These are phyloP conservation scores for Apiospora rasikravindrae DNA, from an alignment of 2,329 filamentous ascomycete species.

Conservation along the genomic window DNA sequence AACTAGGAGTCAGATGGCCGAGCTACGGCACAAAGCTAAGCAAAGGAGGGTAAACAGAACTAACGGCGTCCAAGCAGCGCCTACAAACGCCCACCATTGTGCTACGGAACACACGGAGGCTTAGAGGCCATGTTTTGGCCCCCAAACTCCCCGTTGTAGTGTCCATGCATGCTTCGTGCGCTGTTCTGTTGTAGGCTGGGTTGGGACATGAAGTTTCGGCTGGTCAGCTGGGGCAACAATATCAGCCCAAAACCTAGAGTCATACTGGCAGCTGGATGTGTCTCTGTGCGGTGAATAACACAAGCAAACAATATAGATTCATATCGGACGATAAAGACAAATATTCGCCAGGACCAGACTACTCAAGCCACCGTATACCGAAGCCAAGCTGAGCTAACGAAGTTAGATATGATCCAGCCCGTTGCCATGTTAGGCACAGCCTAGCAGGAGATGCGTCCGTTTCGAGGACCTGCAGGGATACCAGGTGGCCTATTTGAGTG, in stretches of 20 bases:
- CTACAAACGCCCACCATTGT: neutral
- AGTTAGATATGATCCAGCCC: neutral
- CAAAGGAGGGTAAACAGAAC: neutral
- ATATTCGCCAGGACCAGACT: neutral
- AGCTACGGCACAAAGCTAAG: neutral
- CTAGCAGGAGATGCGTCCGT: neutral
- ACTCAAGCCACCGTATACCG: neutral
- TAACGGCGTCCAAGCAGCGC: neutral
- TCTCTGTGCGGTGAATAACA: neutral
- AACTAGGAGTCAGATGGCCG: neutral
- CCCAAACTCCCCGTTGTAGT: neutral
- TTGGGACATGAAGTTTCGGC: neutral
- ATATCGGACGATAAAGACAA: neutral
- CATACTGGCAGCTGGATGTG: too few relatives aligned
- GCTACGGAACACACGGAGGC: neutral
- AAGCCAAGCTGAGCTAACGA: neutral
- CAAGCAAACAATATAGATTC: neutral
- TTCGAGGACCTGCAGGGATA: neutral
- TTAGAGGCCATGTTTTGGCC: neutral
- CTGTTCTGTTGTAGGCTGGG: neutral
- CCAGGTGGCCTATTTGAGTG: conserved; percentile 1
- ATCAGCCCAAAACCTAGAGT: neutral
- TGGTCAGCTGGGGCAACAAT: neutral
- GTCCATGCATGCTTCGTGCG: neutral
- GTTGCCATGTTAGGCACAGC: neutral